Base-by-base conservation (phyloP, 2,329 filamentous ascomycete species). In the Aspergillus vadensis region DNA sequence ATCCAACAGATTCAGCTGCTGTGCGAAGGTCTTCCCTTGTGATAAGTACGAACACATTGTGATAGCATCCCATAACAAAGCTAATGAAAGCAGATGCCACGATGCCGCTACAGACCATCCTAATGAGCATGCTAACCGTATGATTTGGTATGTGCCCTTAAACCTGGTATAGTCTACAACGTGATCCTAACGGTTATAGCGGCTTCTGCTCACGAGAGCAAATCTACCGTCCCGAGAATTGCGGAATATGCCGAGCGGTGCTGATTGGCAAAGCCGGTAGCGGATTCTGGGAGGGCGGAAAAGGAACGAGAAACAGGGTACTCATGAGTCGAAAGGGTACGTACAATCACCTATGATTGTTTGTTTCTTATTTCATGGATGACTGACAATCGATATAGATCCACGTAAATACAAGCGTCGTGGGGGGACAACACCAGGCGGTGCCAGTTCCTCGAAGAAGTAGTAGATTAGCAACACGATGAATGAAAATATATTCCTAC, bases 251-350 rank as follows among this genome's bases (percentile, higher is more conserved):
- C 71, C 89, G 88, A 52, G 81, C 87, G 36, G 85, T 83, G 53
- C 83, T 95, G 12, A 83, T 92, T 55, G 87, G 90, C 65, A 88
- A 86, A 70, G 85, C 85, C 3, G 80, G 80, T 7, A 80, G 80
- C 47, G 91, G 91, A 0, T 96, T 92, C 76, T 96, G 91, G 91
- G 91, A 96, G 79, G 91, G 91, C 10, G 91, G 91, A 1, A 91
- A 90, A 73, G 90, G 90, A 1, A 93, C 90, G n/a, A 81, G 91
- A 62, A 89, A 92, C 71, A 85, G 82, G 74, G 78, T 77, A 32
- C 78, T 83, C 69, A 93, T 93, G 91, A 90, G 86, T 69, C 82
- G 87, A 61, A 92, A 91, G 76, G 80, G 80, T 80, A 72, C 47
- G 72, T 63, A 60, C 21, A 32, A 23, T 15, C 8, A 25, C 39